Evolutionary conservation across 768 basidiomycete genomes (phyloP), one percentile per base, ranked within the genome.

Genomic region (Termitomyces sp.): DNA sequence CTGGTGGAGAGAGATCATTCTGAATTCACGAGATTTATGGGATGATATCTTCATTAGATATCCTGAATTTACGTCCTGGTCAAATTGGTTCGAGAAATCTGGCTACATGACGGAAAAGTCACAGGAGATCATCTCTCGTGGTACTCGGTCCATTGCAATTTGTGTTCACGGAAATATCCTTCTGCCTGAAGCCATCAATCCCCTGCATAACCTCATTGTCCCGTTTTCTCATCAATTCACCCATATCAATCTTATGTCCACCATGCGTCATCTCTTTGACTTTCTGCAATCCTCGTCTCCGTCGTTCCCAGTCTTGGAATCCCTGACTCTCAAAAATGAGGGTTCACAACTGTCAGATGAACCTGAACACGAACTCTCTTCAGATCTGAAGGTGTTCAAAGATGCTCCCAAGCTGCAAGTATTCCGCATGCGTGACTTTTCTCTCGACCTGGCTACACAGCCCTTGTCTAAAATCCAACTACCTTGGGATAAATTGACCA

Each of bases 1-100:
- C n/a, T 40, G 51, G 38, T 58, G 58, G 52, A 58, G 58, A 26
- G 52, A 53, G 53, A 44, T 58, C n/a, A 36, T 53, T 30, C 7
- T 48, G 36, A 30, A 46, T 24, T 40, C 58, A 9, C 53, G 10
- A 33, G 47, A 48, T n/a, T 32, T 58, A 20, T 58, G 58, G 58
- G 49, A 53, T 8, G n/a, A 33, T 14, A 7, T 58, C 38, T 10
- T 0, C 14, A 22, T 58, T 6, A 14, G 3, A 6, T 58, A 48
- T 49, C 56, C 56, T 45, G 46, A 14, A 16, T 46, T 8, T 26
- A 2, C 9, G 16, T 18, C 14, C 26, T 9, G 13, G 26, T 18
- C 2, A 18, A 7, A 16, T 18, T 28, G 26, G 26, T 1, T 12
- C 14, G 8, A 18, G 45, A 9, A 28, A 18, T 9, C 38, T 28